Evolutionary conservation across 1,284 basidiomycete species (phyloP).

Genomic region (Heterobasidion parviporum): DNA sequence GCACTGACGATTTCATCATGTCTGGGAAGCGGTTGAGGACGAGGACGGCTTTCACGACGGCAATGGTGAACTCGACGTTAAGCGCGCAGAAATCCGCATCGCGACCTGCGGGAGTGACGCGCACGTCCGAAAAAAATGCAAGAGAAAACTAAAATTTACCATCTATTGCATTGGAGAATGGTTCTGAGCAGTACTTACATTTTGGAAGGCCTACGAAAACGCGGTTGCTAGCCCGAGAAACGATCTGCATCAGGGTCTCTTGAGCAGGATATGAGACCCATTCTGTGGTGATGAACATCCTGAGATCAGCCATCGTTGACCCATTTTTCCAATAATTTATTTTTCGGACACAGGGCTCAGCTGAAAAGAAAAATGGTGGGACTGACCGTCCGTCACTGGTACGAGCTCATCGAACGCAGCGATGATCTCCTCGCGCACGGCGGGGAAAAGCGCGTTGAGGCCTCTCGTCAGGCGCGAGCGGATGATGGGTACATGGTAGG

Average conservation of each 20-base stretch:
- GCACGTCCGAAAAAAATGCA: too few relatives aligned
- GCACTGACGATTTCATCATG: slow-evolving; percentile 29
- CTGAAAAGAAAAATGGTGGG: neutral
- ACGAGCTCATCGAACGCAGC: slow-evolving; percentile 22
- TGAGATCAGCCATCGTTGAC: too few relatives aligned
- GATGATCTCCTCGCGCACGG: slow-evolving; percentile 26
- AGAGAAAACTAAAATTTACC: too few relatives aligned
- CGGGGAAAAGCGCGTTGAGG: slow-evolving; percentile 20
- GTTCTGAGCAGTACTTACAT: slow-evolving; percentile 18
- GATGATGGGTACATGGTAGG: slow-evolving; percentile 24
- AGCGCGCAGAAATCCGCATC: slow-evolving; percentile 29
- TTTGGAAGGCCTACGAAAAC: slow-evolving; percentile 32
- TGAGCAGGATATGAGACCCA: slow-evolving; percentile 27
- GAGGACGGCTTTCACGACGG: slow-evolving; percentile 18
- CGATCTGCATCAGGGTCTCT: slow-evolving; percentile 27
- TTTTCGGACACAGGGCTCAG: neutral
- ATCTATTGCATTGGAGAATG: too few relatives aligned
- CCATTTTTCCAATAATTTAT: too few relatives aligned
- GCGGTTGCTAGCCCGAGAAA: slow-evolving; percentile 30
- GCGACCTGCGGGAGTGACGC: slow-evolving; percentile 23
- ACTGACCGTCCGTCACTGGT: slow-evolving; percentile 4
- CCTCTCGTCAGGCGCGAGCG: slow-evolving; percentile 24
- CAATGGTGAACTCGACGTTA: slow-evolving; percentile 23
- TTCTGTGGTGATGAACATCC: slow-evolving; percentile 18
- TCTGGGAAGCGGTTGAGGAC: slow-evolving; percentile 27